Evolutionary conservation across 106 monocot genomes (phyloP), one percentile per base, ranked within the genome.

Genomic region (Allium cepa): DNA sequence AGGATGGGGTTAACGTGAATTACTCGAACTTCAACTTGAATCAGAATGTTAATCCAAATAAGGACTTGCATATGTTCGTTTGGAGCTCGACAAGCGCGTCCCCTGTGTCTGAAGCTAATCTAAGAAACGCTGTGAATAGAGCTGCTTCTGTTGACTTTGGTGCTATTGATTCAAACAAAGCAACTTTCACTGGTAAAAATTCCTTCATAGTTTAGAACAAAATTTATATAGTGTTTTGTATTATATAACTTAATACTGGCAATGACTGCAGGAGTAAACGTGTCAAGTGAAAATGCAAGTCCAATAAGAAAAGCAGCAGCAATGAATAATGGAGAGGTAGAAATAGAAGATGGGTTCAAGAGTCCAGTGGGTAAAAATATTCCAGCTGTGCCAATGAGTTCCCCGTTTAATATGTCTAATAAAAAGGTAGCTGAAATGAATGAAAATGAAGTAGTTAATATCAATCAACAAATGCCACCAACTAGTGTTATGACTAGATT

Each of bases 401-500:
- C 82, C 16, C 83, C 73, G 45, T 79, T 69, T 62, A 55, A 50
- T 47, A 76, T 79, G 0, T 56, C 67, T 16, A 79, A 85, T 55
- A 79, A 78, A 71, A 62, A 12, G 62, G 73, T 26, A 15, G 49
- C 36, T 2, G 13, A 14, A 11, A 47, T 50, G 4, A 46, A 49
- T 8, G 47, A 62, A 12, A 50, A 46, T 7, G 64, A 51, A 66
- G 64, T 63, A 62, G 17, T 67, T 51, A 27, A 76, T 62, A 74
- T 27, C 47, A 76, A 83, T 58, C 77, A 72, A 55, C 56, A 66
- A 71, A 92, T 88, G 88, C 92, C 87, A 10, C 92, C 92, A 16
- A 61, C 92, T 0, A 85, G 87, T 57, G 88, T 92, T 27, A 92
- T 92, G 88, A 88, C 85, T 2, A 76, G 88, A 52, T 85, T 92